A percentile compares a stretch with the other conserved stretches of the same genome.
Conservation (phyloP, 768 basidiomycete genomes). For the Favolaschia claudopus region DNA sequence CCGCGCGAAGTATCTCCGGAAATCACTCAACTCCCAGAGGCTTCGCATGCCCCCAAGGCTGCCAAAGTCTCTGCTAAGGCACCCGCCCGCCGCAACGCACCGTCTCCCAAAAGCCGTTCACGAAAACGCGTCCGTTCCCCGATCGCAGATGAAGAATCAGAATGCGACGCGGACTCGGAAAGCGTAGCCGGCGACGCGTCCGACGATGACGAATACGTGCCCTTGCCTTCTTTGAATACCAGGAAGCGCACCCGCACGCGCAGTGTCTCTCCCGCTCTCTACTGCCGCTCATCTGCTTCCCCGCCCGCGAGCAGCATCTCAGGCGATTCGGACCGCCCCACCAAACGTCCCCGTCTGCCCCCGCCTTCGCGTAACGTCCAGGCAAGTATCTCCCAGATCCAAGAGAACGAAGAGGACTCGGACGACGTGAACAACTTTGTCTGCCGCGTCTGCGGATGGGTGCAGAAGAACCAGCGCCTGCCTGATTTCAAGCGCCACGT, state of each 20-base stretch:
- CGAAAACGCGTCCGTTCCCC: not conserved
- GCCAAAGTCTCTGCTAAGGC: not conserved
- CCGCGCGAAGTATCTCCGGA: slow-evolving; percentile 13
- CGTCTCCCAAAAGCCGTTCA: not conserved
- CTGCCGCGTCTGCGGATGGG: slow-evolving; percentile 58
- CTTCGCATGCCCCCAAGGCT: not conserved
- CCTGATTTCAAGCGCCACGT: slow-evolving; percentile 70
- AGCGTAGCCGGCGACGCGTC: slow-evolving; percentile 46
- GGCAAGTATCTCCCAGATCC: slow-evolving; percentile 36
- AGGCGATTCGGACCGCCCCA: slow-evolving; percentile 6
- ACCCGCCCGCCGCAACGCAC: slow-evolving; percentile 1
- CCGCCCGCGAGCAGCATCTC: slow-evolving; percentile 1
- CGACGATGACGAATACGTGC: slow-evolving; percentile 40
- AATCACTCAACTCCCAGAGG: slow-evolving; percentile 8
- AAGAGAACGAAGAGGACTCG: slow-evolving; percentile 28
- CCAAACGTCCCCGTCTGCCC: slow-evolving; percentile 40
- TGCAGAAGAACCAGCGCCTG: slow-evolving; percentile 56
- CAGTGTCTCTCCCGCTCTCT: slow-evolving; percentile 14
- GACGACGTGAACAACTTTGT: slow-evolving; percentile 38
- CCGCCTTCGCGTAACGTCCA: slow-evolving; percentile 57
- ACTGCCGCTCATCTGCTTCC: not conserved
- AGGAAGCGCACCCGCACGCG: slow-evolving; percentile 40
- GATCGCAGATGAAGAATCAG: slow-evolving; percentile 19
- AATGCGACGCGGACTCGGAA: slow-evolving; percentile 43
- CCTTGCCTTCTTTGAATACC: slow-evolving; percentile 42